These are phyloP conservation scores for Penicillium taxi DNA, from an alignment of 495 filamentous ascomycete species.

Conservation along the genomic window DNA sequence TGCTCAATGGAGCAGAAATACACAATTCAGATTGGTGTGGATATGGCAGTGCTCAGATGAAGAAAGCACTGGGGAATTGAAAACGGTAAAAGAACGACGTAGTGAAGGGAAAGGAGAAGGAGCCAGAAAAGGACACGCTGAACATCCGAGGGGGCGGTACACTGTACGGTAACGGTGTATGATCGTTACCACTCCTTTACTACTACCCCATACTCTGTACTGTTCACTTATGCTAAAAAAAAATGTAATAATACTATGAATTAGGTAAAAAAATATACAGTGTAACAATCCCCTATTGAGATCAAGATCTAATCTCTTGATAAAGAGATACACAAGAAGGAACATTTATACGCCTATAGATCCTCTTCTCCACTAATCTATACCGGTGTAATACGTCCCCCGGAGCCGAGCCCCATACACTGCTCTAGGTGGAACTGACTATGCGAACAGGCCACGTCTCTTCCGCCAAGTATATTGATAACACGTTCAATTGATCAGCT, in stretches of 20 bases:
- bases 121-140: constrained; percentile 28
- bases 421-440: constrained; percentile 4
- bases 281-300: constrained; percentile 1
- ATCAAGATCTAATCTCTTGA: not conserved
- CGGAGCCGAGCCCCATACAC: constrained; percentile 1
- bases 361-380: not conserved
- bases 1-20: no score
- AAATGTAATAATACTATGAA: no score
- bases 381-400: not conserved
- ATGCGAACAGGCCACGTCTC: constrained; percentile 27
- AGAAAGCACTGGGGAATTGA: constrained; percentile 4
- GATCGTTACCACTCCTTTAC: constrained; percentile 4
- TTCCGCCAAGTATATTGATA: no score
- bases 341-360: no score
- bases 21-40: no score
- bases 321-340: no score
- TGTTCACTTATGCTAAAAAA: no score
- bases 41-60: not conserved
- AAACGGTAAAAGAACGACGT: constrained; percentile 13
- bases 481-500: no score
- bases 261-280: no score
- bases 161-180: constrained; percentile 8
- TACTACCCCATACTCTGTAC: no score
- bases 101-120: constrained; percentile 14
- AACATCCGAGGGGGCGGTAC: constrained; percentile 17